These are phyloP conservation scores for Eremochloa ophiuroides DNA, from an alignment of 176 grass and related monocot genomes.

Conservation along the genomic window DNA sequence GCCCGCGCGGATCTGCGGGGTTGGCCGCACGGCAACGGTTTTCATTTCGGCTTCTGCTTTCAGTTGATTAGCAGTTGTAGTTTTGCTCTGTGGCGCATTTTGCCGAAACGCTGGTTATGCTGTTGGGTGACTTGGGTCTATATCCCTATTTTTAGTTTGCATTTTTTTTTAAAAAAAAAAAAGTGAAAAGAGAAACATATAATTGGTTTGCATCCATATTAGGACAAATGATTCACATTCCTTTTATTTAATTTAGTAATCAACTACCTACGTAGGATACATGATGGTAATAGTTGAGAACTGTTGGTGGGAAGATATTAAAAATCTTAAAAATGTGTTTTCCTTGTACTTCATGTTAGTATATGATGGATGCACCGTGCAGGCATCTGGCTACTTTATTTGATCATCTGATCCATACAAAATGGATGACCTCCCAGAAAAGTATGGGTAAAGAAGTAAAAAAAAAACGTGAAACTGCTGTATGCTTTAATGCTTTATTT, in stretches of 20 bases:
- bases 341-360: constrained; percentile 5
- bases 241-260: constrained; percentile 11
- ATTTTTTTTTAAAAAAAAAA: not conserved
- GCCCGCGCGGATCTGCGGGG: constrained; percentile 12
- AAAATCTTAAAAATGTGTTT: not conserved
- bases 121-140: too few species aligned
- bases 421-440: constrained; percentile 76
- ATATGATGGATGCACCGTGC: constrained; percentile 17
- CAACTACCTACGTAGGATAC: not conserved
- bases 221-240: not conserved
- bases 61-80: not conserved
- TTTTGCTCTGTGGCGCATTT: not conserved
- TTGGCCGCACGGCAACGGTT: not conserved
- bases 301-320: not conserved
- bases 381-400: constrained; percentile 6
- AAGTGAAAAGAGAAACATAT: not conserved
- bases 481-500: constrained; percentile 25
- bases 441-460: constrained; percentile 57
- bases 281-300: not conserved
- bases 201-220: not conserved
- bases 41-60: not conserved
- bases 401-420: constrained; percentile 42
- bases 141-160: not conserved
- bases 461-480: constrained; percentile 59
- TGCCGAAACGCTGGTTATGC: not conserved